Conservation (phyloP, 306 rosid genomes). For the Dryas octopetala region DNA sequence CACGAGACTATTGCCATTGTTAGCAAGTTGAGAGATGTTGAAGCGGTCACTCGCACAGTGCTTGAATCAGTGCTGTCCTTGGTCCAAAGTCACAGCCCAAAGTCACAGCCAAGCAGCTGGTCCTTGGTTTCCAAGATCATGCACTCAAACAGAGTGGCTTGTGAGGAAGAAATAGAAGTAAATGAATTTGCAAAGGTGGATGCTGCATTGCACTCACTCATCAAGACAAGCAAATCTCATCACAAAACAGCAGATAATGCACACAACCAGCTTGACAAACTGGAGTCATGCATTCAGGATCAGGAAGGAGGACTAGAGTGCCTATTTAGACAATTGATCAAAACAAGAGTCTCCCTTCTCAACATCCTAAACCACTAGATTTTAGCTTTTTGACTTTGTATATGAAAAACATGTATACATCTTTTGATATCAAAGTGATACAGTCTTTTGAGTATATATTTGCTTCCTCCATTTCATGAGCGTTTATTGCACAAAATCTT, state of each 20-base stretch:
- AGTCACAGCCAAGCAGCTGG: slow-evolving; percentile 25
- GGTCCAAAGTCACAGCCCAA: slow-evolving; percentile 26
- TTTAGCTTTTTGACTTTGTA: not conserved
- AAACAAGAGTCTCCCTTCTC: slow-evolving; percentile 46
- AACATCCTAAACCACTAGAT: slow-evolving; percentile 31
- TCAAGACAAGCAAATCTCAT: not conserved
- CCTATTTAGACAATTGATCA: slow-evolving; percentile 32
- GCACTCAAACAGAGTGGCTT: not conserved
- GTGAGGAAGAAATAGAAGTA: not conserved
- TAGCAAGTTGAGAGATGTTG: slow-evolving; percentile 30
- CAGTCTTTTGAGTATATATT: not conserved
- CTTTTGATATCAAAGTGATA: not conserved
- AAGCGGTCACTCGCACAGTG: slow-evolving; percentile 18
- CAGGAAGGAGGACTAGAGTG: slow-evolving; percentile 10
- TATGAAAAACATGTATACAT: not conserved
- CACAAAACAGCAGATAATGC: not conserved
- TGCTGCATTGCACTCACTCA: not conserved
- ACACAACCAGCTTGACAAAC: slow-evolving; percentile 7
- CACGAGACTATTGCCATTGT: slow-evolving; percentile 8
- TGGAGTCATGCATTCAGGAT: slow-evolving; percentile 23
- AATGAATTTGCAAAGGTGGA: slow-evolving; percentile 15
- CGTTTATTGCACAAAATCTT: no score
- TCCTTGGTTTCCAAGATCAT: slow-evolving; percentile 25
- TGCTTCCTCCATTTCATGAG: no score
- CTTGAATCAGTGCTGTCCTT: slow-evolving; percentile 35